Conservation (phyloP, 352 stramenopile species). For the Elongisporangium undulatum region DNA sequence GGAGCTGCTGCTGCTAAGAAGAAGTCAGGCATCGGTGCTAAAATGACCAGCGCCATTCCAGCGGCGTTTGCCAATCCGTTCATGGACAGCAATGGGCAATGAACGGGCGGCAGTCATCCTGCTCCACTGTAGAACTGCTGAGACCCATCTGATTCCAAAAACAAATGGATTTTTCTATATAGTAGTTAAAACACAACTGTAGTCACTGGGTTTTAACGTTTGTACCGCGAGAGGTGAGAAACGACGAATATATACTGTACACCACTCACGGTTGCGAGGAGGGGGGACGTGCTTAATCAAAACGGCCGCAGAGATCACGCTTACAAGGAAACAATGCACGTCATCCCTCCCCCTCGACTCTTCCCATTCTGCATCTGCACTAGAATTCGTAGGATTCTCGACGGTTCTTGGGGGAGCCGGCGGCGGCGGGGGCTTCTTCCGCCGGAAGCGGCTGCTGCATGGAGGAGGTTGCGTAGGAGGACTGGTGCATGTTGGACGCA, state of each 20-base stretch:
- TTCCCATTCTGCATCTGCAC: background rate
- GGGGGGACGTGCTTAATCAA: background rate
- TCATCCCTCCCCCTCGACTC: background rate
- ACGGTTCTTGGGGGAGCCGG: conserved; percentile 18
- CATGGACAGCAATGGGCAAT: too few species aligned
- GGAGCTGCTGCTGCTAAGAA: too few species aligned
- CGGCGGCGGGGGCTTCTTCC: conserved; percentile 10
- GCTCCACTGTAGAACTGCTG: too few species aligned
- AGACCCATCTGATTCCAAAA: too few species aligned
- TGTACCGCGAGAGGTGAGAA: background rate
- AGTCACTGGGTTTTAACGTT: background rate
- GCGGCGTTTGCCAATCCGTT: too few species aligned
- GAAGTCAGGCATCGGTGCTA: too few species aligned
- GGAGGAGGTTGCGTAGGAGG: conserved; percentile 9
- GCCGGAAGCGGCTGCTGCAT: conserved; percentile 15
- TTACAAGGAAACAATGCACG: background rate
- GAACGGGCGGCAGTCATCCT: too few species aligned
- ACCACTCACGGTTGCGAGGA: background rate
- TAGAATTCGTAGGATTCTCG: conserved; percentile 41
- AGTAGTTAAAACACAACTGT: background rate
- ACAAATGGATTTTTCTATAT: too few species aligned
- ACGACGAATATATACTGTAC: background rate
- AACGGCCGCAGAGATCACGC: background rate
- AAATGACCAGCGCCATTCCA: too few species aligned
- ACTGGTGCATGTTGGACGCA: conserved; percentile 1